These are phyloP conservation scores for Alopecurus myosuroides DNA, from an alignment of 176 grass and related monocot genomes.

Conservation along the genomic window DNA sequence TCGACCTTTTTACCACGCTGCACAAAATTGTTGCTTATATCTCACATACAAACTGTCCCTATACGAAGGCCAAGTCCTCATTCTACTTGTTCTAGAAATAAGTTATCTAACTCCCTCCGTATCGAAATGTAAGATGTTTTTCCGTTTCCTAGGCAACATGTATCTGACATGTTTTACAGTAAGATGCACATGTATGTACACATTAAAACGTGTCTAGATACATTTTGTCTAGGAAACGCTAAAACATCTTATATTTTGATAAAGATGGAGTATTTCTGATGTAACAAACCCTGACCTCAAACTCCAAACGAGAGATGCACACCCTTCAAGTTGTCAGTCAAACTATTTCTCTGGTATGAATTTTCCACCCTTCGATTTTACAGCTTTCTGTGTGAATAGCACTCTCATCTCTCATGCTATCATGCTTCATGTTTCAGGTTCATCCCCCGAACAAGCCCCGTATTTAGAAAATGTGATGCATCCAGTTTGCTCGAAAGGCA, in stretches of 20 bases:
- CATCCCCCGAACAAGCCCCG: not conserved
- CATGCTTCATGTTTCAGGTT: not conserved
- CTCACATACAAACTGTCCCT: slow-evolving; percentile 17
- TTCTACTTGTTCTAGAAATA: not conserved
- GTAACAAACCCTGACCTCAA: not conserved
- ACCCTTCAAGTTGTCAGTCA: not conserved
- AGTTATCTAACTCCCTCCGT: too few relatives aligned
- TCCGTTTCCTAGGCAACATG: too few relatives aligned
- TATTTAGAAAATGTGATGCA: not conserved
- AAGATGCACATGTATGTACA: too few relatives aligned
- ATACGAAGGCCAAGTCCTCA: not conserved
- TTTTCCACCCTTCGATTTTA: not conserved
- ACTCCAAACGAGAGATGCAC: not conserved
- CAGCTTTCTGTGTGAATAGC: slow-evolving; percentile 10
- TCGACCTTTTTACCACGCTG: slow-evolving; percentile 4
- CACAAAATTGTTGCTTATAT: slow-evolving; percentile 21
- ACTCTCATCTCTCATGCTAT: not conserved
- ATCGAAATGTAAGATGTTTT: too few relatives aligned
- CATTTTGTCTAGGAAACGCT: too few relatives aligned
- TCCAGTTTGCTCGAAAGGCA: not conserved
- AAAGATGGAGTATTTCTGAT: too few relatives aligned
- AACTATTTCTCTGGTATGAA: not conserved
- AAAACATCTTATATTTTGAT: too few relatives aligned
- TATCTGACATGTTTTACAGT: too few relatives aligned
- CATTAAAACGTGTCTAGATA: too few relatives aligned